A percentile compares a stretch with the other conserved stretches of the same genome.
phyloP scores from a whole-genome alignment of 1,284 basidiomycete genomes.

The Stygiomarasmius scandens region DNA sequence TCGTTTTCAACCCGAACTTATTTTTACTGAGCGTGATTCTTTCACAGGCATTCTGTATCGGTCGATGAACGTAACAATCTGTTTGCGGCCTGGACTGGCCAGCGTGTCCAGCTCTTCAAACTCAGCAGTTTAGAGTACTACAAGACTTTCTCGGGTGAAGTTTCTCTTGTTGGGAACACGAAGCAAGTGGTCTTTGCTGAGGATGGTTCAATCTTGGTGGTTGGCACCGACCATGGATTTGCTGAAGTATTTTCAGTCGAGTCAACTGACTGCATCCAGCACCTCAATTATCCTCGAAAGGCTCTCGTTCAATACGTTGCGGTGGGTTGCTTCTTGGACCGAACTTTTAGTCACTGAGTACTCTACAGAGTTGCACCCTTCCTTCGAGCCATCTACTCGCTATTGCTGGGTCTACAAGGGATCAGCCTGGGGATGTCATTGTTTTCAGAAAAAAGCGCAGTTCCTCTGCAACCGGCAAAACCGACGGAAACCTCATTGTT shows the following conservation, averaged over 20 bases:
- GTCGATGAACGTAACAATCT: background rate
- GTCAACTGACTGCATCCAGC: background rate
- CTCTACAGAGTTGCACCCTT: background rate
- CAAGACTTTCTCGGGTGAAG: background rate
- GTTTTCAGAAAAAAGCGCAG: background rate
- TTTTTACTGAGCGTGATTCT: background rate
- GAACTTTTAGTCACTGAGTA: background rate
- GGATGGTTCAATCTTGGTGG: background rate
- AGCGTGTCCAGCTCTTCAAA: constrained; percentile 4
- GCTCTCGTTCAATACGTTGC: constrained; percentile 9
- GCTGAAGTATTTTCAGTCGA: constrained; percentile 1
- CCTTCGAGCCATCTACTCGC: background rate
- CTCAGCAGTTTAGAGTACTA: background rate
- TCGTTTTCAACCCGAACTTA: background rate
- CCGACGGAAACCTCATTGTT: too few species aligned
- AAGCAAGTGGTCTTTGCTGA: constrained; percentile 6
- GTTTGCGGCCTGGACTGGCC: background rate
- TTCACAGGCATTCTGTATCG: background rate
- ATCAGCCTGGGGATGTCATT: background rate
- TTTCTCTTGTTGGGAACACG: background rate
- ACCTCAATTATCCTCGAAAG: background rate
- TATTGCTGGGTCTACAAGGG: constrained; percentile 1
- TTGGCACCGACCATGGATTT: constrained; percentile 6
- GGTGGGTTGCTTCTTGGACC: background rate
- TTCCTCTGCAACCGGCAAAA: too few species aligned